Base-by-base conservation (phyloP, 805 yeast species). In the Zygotorulaspora chibaensis region DNA sequence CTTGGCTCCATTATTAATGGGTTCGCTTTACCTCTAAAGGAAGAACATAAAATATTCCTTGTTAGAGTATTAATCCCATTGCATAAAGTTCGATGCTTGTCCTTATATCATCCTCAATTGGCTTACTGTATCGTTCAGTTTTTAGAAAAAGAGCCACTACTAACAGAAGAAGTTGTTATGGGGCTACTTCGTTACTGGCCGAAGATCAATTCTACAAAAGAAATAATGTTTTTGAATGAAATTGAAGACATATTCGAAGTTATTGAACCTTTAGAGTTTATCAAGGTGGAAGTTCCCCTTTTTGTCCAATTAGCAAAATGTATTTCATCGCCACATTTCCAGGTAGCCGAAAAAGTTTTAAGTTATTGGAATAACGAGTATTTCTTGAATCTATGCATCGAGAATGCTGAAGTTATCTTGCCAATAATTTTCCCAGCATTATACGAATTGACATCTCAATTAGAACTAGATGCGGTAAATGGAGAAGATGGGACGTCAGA, bases 81-180 rank as follows among this genome's bases (percentile, higher is more conserved):
- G 65, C 99, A 93, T 67, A 91, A 93, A 66, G 91, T 87, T 13
- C 84, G 90, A 63, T 80, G 93, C 43, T 73, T 93, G 46, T 84
- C 95, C 8, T 71, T 91, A 52, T 93, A 91, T 66, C 99, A 93
- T 64, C 96, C 98, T 30, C 99, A 93, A 67, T 75, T 93, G 54
- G 96, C 98, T 6, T 93, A 93, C 68, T 93, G 99, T 70, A 86
- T 93, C 34, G 95, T 93, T 25, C 99, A 93, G 69, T 93, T 93
- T 66, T 72, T 93, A 58, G 99, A 93, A 60, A 93, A 93, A 67
- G 99, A 93, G 63, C 95, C 96, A 2, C 54, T 77, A 11, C 73
- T 93, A 56, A 91, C 98, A 2, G 97, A 90, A 65, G 98, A 90
- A 64, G 98, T 93, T n/a, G 80, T 93, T 23, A 82, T 87, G 87